These are phyloP conservation scores for Acanthamoeba quina DNA, from an alignment of 208 protist species.

Conservation along the genomic window DNA sequence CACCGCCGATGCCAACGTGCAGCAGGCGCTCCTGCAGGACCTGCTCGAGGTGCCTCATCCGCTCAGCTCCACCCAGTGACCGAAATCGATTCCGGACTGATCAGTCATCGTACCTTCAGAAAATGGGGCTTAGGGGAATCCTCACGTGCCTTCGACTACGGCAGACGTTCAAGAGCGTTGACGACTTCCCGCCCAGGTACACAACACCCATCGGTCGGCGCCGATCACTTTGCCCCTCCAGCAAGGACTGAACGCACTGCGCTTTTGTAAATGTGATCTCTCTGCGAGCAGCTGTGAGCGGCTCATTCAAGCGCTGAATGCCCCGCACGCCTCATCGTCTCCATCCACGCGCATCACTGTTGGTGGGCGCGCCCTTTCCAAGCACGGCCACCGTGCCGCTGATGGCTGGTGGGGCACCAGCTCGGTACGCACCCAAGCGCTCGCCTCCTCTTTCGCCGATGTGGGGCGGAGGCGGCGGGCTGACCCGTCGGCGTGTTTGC, in stretches of 20 bases:
- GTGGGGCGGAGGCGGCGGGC: too few relatives aligned
- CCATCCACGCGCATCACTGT: constrained; percentile 20
- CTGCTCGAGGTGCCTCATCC: constrained; percentile 49
- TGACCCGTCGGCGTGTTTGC: too few relatives aligned
- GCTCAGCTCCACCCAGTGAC: too few relatives aligned
- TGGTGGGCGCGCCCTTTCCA: not conserved
- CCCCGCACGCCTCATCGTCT: not conserved
- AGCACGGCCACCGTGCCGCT: constrained; percentile 56
- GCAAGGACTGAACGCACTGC: too few relatives aligned
- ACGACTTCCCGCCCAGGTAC: constrained; percentile 65
- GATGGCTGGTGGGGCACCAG: constrained; percentile 56
- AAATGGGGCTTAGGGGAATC: constrained; percentile 13
- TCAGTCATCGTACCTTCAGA: not conserved
- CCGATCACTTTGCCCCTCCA: too few relatives aligned
- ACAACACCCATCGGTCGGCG: not conserved
- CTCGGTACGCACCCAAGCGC: not conserved
- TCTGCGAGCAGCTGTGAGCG: not conserved
- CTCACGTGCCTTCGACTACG: constrained; percentile 39
- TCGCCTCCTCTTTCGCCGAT: too few relatives aligned
- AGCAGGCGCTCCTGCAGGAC: not conserved
- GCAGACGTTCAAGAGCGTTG: constrained; percentile 65
- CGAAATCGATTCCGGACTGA: too few relatives aligned
- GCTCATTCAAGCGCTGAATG: constrained; percentile 55
- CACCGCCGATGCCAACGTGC: not conserved
- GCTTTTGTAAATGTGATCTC: too few relatives aligned